These are phyloP conservation scores for Hyparrhenia diplandra DNA, from an alignment of 176 grass and related monocot genomes.

Conservation along the genomic window DNA sequence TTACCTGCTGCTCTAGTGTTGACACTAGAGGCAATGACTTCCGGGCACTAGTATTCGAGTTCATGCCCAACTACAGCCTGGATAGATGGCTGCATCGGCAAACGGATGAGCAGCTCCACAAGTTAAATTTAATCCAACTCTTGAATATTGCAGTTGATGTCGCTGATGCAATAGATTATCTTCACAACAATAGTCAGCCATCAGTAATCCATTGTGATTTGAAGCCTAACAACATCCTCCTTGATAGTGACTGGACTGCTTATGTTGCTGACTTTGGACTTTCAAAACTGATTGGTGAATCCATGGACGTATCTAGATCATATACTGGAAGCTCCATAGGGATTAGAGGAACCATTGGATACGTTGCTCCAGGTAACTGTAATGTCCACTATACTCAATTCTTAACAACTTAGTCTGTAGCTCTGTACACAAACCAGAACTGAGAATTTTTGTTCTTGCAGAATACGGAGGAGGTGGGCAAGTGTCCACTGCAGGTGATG, in stretches of 20 bases:
- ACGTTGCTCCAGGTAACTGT: no score
- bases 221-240: conserved; percentile 9
- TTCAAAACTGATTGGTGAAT: conserved; percentile 11
- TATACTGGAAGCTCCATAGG: not conserved
- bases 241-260: conserved; percentile 21
- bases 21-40: conserved; percentile 48
- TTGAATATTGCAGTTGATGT: conserved; percentile 17
- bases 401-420: no score
- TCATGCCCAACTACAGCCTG: conserved; percentile 49
- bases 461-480: conserved; percentile 32
- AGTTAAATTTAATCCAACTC: no score
- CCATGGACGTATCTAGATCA: not conserved
- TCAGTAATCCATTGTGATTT: conserved; percentile 31
- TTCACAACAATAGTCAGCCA: conserved; percentile 29
- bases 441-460: not conserved
- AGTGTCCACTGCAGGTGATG: not conserved
- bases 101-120: no score
- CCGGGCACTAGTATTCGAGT: conserved; percentile 53
- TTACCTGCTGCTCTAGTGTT: conserved; percentile 11
- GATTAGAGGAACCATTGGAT: conserved; percentile 16
- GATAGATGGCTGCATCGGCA: conserved; percentile 53
- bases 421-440: no score
- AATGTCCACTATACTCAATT: no score
- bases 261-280: conserved; percentile 35
- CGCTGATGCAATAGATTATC: conserved; percentile 30